A percentile compares a stretch with the other conserved stretches of the same genome.
Evolutionary conservation across 192 early-diverging fungal genomes (phyloP).

Genomic region (Phycomyces blakesleeanus): DNA sequence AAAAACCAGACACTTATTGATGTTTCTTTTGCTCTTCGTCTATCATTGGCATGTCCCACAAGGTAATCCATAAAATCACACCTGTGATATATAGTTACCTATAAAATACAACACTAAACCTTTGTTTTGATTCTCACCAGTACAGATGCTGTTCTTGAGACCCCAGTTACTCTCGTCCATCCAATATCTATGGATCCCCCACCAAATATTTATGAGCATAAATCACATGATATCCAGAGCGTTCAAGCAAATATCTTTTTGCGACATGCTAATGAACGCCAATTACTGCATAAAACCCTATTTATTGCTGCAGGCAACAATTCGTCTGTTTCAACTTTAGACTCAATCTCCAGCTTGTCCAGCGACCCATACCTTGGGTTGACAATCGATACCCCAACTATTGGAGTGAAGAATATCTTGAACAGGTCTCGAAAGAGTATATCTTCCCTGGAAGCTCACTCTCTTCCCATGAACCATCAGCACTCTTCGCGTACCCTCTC

Average conservation of each 20-base stretch:
- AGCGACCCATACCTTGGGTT: no score
- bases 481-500: no score
- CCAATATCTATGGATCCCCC: conserved; percentile 20
- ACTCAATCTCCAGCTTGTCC: background rate
- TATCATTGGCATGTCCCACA: conserved; percentile 3
- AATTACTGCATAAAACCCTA: background rate
- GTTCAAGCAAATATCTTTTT: background rate
- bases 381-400: no score
- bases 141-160: conserved; percentile 9
- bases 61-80: background rate
- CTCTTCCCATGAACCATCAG: no score
- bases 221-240: background rate
- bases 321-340: background rate
- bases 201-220: conserved; percentile 5
- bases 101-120: background rate
- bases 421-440: no score
- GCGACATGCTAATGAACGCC: background rate
- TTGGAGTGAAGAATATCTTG: no score
- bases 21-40: conserved; percentile 6
- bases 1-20: conserved; percentile 6
- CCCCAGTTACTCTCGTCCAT: conserved; percentile 15
- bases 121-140: conserved; percentile 10
- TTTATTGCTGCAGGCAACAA: background rate
- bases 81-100: background rate
- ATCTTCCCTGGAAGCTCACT: no score